These are phyloP conservation scores for Suillus subluteus DNA, from an alignment of 768 basidiomycete species.

Conservation along the genomic window DNA sequence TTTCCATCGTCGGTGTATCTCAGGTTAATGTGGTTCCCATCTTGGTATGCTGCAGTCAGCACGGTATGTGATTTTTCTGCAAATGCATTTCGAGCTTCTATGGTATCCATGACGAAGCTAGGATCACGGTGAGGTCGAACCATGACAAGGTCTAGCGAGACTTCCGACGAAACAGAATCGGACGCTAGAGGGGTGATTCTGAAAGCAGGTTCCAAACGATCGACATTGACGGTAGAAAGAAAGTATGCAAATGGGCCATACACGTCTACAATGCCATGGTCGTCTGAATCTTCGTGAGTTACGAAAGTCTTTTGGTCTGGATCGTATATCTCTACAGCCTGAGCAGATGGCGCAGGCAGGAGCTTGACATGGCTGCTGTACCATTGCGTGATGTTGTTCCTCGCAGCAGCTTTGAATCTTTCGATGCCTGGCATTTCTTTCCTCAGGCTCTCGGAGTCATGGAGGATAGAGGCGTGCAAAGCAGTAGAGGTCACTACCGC, in stretches of 20 bases:
- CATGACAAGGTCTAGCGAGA: constrained; percentile 73
- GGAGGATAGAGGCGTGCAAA: constrained; percentile 84
- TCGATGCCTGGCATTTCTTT: constrained; percentile 73
- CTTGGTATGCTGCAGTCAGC: constrained; percentile 71
- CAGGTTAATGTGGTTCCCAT: constrained; percentile 71
- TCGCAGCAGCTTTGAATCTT: constrained; percentile 86
- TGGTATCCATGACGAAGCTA: constrained; percentile 42
- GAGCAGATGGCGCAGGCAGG: constrained; percentile 44
- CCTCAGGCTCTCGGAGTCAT: constrained; percentile 79
- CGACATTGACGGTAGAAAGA: constrained; percentile 78
- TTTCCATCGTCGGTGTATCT: constrained; percentile 53
- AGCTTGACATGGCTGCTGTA: constrained; percentile 65
- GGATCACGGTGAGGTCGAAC: constrained; percentile 74
- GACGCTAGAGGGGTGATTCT: constrained; percentile 70
- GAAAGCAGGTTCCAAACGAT: constrained; percentile 84
- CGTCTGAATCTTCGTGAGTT: constrained; percentile 39
- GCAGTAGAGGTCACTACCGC: constrained; percentile 85
- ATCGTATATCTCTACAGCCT: constrained; percentile 64
- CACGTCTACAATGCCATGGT: constrained; percentile 47
- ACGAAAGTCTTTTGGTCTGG: constrained; percentile 51
- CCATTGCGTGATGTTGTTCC: constrained; percentile 73
- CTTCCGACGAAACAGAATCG: constrained; percentile 44
- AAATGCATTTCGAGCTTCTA: constrained; percentile 50
- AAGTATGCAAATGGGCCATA: constrained; percentile 88
- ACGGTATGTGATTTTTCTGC: constrained; percentile 55